These are phyloP conservation scores for Paraconiothyrium brasiliense DNA, from an alignment of 2,329 filamentous ascomycete genomes.

Conservation along the genomic window DNA sequence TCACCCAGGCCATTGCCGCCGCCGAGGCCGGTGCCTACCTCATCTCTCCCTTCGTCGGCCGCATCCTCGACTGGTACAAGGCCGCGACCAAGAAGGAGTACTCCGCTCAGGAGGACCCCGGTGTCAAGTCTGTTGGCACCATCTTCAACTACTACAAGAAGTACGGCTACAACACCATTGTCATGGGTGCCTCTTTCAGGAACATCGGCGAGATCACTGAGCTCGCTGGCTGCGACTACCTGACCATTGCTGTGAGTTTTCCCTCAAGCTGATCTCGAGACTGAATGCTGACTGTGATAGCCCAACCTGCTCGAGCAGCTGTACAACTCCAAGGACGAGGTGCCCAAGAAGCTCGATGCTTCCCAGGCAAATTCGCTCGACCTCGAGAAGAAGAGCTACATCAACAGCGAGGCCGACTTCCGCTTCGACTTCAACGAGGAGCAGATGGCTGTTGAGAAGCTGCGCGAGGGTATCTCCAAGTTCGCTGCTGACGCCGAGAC, in stretches of 20 bases:
- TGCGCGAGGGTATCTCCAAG: constrained; percentile 99
- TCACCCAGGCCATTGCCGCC: constrained; percentile 91
- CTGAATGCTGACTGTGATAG: constrained; percentile 54
- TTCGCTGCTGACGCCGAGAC: constrained; percentile 96
- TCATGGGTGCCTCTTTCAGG: constrained; percentile 99
- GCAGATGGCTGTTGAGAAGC: constrained; percentile 99
- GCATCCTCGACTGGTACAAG: constrained; percentile 99
- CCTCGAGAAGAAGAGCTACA: constrained; percentile 89
- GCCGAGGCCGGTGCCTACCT: constrained; percentile 96
- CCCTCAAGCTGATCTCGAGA: not conserved
- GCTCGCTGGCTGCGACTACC: constrained; percentile 97
- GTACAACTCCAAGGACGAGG: constrained; percentile 79
- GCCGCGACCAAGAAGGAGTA: constrained; percentile 93
- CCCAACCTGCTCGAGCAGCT: constrained; percentile 95
- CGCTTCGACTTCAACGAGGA: constrained; percentile 99
- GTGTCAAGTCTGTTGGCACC: constrained; percentile 88
- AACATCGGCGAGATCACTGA: constrained; percentile 97
- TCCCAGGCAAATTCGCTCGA: constrained; percentile 71
- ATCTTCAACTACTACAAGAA: constrained; percentile 99
- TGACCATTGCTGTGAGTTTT: constrained; percentile 87
- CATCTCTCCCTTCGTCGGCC: constrained; percentile 98
- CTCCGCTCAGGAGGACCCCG: constrained; percentile 88
- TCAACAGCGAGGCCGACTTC: constrained; percentile 89
- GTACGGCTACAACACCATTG: constrained; percentile 97
- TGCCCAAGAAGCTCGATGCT: constrained; percentile 93